phyloP scores from a whole-genome alignment of 1,284 basidiomycete genomes.

The Cryptococcus sp. region DNA sequence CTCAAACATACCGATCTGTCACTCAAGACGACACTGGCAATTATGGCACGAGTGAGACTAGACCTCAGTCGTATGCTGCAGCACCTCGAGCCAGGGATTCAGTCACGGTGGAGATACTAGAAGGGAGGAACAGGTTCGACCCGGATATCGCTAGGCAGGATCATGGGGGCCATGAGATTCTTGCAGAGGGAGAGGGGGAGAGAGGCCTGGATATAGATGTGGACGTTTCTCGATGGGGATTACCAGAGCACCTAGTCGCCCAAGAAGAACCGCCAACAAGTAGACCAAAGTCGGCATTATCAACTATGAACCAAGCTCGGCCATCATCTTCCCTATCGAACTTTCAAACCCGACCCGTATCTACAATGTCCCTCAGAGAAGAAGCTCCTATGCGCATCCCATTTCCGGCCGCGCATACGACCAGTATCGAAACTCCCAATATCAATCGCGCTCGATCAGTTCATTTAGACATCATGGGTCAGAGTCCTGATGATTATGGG shows the following conservation, averaged over 20 bases:
- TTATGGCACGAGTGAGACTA: too few relatives aligned
- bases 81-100: background rate
- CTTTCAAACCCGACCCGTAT: conserved; percentile 1
- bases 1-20: background rate
- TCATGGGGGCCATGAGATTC: background rate
- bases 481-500: background rate
- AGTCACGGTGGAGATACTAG: background rate
- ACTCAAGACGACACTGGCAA: background rate
- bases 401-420: background rate
- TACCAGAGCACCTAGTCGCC: conserved; percentile 22
- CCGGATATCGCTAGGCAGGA: background rate
- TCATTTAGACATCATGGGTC: too few relatives aligned
- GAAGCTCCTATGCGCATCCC: background rate
- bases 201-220: conserved; percentile 1
- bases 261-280: background rate
- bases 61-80: too few relatives aligned
- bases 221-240: conserved; percentile 21
- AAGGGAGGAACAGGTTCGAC: background rate
- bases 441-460: too few relatives aligned
- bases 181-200: conserved; percentile 6
- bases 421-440: too few relatives aligned
- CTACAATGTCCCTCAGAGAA: conserved; percentile 5
- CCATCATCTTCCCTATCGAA: background rate
- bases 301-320: background rate
- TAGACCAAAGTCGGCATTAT: too few relatives aligned